Evolutionary conservation across 169 alveolate genomes (phyloP).

Genomic region (Plasmodium sp.): DNA sequence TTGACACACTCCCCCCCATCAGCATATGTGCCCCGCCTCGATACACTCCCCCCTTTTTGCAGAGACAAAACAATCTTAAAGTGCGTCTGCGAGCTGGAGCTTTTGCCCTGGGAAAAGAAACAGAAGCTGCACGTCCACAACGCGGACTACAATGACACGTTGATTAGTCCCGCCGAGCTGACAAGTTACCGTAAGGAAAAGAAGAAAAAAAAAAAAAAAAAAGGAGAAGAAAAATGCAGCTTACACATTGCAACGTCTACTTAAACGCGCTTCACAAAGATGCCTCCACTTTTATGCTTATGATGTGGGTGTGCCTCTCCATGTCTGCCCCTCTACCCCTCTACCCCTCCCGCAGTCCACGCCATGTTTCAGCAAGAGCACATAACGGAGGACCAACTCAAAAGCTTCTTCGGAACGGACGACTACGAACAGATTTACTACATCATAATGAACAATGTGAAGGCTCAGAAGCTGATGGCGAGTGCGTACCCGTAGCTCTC

Average conservation of each 20-base stretch:
- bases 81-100: slow-evolving; percentile 54
- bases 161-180: slow-evolving; percentile 61
- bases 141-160: slow-evolving; percentile 34
- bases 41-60: background rate
- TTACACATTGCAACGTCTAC: background rate
- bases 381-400: slow-evolving; percentile 45
- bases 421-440: slow-evolving; percentile 62
- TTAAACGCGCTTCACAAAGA: background rate
- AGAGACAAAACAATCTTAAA: slow-evolving; percentile 55
- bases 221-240: background rate
- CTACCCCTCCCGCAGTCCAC: background rate
- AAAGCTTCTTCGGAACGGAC: slow-evolving; percentile 27
- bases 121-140: slow-evolving; percentile 23
- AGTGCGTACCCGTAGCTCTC: background rate
- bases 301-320: background rate
- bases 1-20: background rate
- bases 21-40: background rate
- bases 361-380: slow-evolving; percentile 28
- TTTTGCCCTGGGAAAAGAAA: slow-evolving; percentile 58
- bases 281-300: background rate
- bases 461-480: slow-evolving; percentile 21
- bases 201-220: background rate
- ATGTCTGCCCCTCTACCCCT: background rate
- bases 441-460: slow-evolving; percentile 46
- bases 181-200: slow-evolving; percentile 54